phyloP scores from a whole-genome alignment of 2,329 filamentous ascomycete species.

The Aspergillus sp. region DNA sequence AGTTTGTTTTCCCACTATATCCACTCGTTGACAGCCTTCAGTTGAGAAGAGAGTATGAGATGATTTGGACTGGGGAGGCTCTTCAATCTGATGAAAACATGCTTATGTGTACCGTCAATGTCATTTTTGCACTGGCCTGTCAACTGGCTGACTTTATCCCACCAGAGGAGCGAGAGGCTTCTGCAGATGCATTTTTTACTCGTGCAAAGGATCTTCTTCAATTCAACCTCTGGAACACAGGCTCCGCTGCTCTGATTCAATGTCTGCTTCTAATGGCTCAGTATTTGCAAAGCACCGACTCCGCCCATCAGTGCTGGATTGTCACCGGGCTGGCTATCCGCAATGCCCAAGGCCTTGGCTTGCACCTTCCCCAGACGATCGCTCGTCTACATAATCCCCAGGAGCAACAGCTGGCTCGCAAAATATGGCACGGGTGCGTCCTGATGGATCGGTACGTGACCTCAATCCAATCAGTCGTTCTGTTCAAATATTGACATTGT shows the following conservation, averaged over 20 bases:
- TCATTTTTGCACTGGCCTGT: slow-evolving; percentile 50
- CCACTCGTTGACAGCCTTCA: slow-evolving; percentile 46
- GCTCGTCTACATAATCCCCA: slow-evolving; percentile 25
- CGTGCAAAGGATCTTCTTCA: slow-evolving; percentile 48
- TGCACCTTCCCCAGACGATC: slow-evolving; percentile 48
- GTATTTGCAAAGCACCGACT: slow-evolving; percentile 53
- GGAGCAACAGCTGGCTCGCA: slow-evolving; percentile 33
- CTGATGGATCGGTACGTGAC: slow-evolving; percentile 37
- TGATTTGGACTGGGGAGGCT: slow-evolving; percentile 43
- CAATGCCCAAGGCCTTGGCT: slow-evolving; percentile 50
- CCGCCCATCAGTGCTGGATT: slow-evolving; percentile 54
- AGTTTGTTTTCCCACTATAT: slow-evolving; percentile 50
- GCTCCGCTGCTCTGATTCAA: slow-evolving; percentile 50
- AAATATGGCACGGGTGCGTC: slow-evolving; percentile 41
- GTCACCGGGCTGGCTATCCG: slow-evolving; percentile 50
- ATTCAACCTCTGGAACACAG: slow-evolving; percentile 47
- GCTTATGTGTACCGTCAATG: slow-evolving; percentile 50
- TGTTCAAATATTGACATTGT: neutral
- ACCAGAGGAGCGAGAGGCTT: slow-evolving; percentile 42
- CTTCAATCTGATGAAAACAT: slow-evolving; percentile 45
- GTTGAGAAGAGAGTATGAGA: slow-evolving; percentile 44
- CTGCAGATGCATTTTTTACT: slow-evolving; percentile 46
- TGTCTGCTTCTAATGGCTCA: slow-evolving; percentile 52
- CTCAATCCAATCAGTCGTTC: neutral
- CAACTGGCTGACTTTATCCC: slow-evolving; percentile 48